phyloP scores from a whole-genome alignment of 768 basidiomycete genomes.

The Rhodotorula sphaerocarpa region DNA sequence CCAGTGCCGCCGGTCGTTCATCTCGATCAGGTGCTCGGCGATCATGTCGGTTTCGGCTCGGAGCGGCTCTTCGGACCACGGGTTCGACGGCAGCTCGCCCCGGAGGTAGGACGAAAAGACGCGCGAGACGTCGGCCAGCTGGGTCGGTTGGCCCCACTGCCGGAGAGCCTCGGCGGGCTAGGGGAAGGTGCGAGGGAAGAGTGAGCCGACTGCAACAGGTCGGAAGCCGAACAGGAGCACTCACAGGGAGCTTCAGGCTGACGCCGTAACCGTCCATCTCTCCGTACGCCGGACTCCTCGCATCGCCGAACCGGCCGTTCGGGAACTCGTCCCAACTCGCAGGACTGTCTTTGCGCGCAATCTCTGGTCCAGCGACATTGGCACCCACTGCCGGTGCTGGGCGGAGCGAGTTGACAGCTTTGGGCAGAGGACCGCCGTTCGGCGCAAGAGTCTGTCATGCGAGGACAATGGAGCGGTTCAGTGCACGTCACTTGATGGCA shows the following conservation, averaged over 20 bases:
- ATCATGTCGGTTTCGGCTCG: constrained; percentile 75
- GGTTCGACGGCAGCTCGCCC: constrained; percentile 63
- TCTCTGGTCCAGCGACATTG: constrained; percentile 19
- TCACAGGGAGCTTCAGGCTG: constrained; percentile 77
- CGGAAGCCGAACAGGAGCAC: constrained; percentile 31
- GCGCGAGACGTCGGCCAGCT: constrained; percentile 59
- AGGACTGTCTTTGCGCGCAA: constrained; percentile 30
- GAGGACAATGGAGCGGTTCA: constrained; percentile 12
- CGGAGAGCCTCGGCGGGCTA: constrained; percentile 58
- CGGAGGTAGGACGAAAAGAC: constrained; percentile 73
- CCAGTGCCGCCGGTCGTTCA: constrained; percentile 66
- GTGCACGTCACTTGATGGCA: background rate
- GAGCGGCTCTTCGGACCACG: constrained; percentile 77
- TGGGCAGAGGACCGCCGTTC: constrained; percentile 43
- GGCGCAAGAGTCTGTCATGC: constrained; percentile 87
- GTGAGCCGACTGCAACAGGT: background rate
- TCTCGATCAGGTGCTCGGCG: constrained; percentile 61
- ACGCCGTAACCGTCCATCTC: constrained; percentile 96
- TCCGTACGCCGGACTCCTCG: constrained; percentile 93
- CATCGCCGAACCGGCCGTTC: constrained; percentile 96
- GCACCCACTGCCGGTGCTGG: background rate
- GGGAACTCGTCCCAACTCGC: constrained; percentile 63
- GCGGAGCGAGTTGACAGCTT: constrained; percentile 31
- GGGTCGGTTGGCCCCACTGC: constrained; percentile 69
- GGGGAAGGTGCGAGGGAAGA: constrained; percentile 6